Base-by-base conservation (phyloP, 768 basidiomycete genomes). In the Rhizopogon rudus region DNA sequence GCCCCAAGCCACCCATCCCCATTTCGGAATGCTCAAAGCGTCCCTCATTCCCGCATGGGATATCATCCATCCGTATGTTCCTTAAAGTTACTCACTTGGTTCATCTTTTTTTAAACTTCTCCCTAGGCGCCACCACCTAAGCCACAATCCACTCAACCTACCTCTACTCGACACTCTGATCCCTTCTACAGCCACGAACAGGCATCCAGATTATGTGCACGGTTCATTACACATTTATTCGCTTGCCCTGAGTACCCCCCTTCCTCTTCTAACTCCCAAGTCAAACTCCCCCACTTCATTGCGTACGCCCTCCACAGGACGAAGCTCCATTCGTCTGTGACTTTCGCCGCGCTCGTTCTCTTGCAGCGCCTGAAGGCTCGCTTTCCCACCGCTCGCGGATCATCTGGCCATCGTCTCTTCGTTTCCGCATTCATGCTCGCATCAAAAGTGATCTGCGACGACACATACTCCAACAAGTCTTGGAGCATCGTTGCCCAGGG, bases 391-490 rank as follows among this genome's bases (percentile, higher is more conserved):
- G 88, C 86, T n/a, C 80, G 84, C 50, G 87, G 87, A 17, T 86
- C 84, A 1, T 86, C 83, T 0, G 88, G 88, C 0, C 87, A 89
- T 53, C 78, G 88, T 0, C 65, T 89, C 0, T 88, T 88, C 63
- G 80, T 89, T 13, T 84, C 83, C 0, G 84, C 87, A 0, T 86
- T 88, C 64, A 88, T 88, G 87, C 82, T 87, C 61, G 77, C 84
- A 0, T 80, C 77, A 3, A 86, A 86, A 65, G 88, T 93, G n/a
- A 88, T 93, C 48, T 93, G 92, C 72, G 92, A 95, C 74, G 92
- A 94, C 63, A 94, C 91, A 0, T 95, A 94, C 68, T 91, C 88
- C 14, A 94, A 94, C 80, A 92, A 93, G 67, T 90, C 88, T 0
- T 95, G 93, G 93, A 82, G 83, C 5, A 88, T 94, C 44, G 93